Evolutionary conservation across 140 eudicot genomes (phyloP), one percentile per base, ranked within the genome.

Genomic region (Stevia rebaudiana): DNA sequence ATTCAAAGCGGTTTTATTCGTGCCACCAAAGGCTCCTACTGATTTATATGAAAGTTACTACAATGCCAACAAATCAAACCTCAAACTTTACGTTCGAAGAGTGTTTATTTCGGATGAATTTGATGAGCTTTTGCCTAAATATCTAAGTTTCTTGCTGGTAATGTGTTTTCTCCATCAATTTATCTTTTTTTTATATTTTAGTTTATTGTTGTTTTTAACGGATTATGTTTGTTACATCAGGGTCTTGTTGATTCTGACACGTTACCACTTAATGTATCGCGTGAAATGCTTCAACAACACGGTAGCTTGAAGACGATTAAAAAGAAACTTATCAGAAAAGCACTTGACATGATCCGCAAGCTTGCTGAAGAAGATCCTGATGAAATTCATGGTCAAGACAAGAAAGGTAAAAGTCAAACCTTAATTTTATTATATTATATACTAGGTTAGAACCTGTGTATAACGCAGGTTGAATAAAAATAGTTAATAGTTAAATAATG

Each of bases 201-300:
- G 4, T 41, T 19, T 33, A 28, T 28, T 28, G 25, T 22, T 33
- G 12, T 39, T 43, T 31, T 43, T 15, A 22, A 30, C 35, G 59
- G 13, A 22, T 28, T 60, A 13, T 37, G 35, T 57, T 57, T 57
- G 22, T 61, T 51, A 33, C 51, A 42, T 60, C 79, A 91, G 98
- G 98, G 98, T 67, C 95, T 91, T 71, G 98, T 91, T 70, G 98
- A 91, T 81, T 91, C 98, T 3, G 96, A 91, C 75, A 84, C 96
- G 0, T 71, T 91, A 61, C 98, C 98, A 11, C 87, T 91, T 17
- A 91, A 91, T 54, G 98, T 91, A 17, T 91, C 98, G 1, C 78
- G 98, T 74, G 98, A 91, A 85, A 91, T 91, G 98, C 96, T 91
- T 76, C 98, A 91, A 74, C 95, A 85, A 72, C 98, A 91, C 63